Percentiles rank a stretch among this genome's conserved stretches.
Evolutionary conservation across 805 yeast genomes (phyloP).

Genomic region (Dipodascus albidus): DNA sequence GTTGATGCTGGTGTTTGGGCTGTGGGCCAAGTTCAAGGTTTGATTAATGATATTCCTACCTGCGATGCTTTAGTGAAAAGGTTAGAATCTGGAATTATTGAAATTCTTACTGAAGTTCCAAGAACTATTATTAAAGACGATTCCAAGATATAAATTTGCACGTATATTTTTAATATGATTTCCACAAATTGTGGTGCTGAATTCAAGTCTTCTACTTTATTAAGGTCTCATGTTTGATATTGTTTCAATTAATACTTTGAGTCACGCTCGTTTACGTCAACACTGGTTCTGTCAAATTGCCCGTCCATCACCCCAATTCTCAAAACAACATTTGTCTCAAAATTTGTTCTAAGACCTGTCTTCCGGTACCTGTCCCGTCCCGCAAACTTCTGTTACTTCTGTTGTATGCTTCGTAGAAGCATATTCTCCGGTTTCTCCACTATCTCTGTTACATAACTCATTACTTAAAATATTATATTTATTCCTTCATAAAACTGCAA

Average conservation of each 20-base stretch:
- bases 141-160: not conserved
- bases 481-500: not conserved
- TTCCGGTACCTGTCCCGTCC: too few species aligned
- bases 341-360: too few species aligned
- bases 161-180: too few species aligned
- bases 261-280: too few species aligned
- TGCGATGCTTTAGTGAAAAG: constrained; percentile 21
- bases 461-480: not conserved
- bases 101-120: constrained; percentile 7
- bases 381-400: not conserved
- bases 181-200: too few species aligned
- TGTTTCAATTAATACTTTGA: too few species aligned
- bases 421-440: too few species aligned
- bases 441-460: not conserved
- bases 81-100: constrained; percentile 18
- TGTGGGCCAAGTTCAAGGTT: constrained; percentile 20
- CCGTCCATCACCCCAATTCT: too few species aligned
- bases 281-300: too few species aligned
- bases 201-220: too few species aligned
- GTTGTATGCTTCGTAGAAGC: not conserved
- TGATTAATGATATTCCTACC: constrained; percentile 23
- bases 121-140: not conserved
- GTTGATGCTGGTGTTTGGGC: constrained; percentile 24
- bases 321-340: too few species aligned
- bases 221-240: too few species aligned